Base-by-base conservation (phyloP, 2,329 filamentous ascomycete genomes). In the Cladosporium sp. region DNA sequence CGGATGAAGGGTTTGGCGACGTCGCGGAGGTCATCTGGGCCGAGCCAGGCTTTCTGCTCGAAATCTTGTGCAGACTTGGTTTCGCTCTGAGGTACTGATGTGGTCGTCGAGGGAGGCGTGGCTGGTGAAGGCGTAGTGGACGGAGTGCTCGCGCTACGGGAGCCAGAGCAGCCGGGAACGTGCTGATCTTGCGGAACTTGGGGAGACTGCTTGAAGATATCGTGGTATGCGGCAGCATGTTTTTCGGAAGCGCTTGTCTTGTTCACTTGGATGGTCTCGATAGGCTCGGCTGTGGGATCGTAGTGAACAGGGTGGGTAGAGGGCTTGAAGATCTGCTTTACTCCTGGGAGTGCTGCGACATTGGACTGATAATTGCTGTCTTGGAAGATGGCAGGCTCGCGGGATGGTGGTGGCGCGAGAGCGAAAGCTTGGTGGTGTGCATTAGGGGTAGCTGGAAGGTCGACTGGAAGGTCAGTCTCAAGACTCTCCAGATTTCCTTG, bases 11-110 rank as follows among this genome's bases (percentile, higher is more conserved):
- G 57, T n/a, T 37, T 19, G 17, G 47, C 60, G 48, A 65, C 44
- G 56, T 68, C 62, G 28, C 61, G 61, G 44, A 60, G 58, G 45
- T 62, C 34, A 58, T 59, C 56, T 17, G 64, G 60, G 19, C 57
- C 51, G 49, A 20, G 37, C 37, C 56, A 50, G 50, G 40, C 39
- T 19, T 44, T 54, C 22, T 15, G 24, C 2, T 13, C 15, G 1
- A 8, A 1, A 8, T 25, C 17, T n/a, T 24, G 24, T 8, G 17
- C 15, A 28, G 45, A 15, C 7, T 34, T 34, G 17, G 10, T n/a
- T 10, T 48, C 47, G 35, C 3, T 45, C 3, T 25, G 22, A n/a
- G 20, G 17, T 1, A 22, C n/a, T 19, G 24, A n/a, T 3, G 15
- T 12, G 42, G 24, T 8, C 42, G 25, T 15, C 13, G 3, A 53